Base-by-base conservation (phyloP, 2,329 filamentous ascomycete genomes). In the Metarhizium guizhouense region DNA sequence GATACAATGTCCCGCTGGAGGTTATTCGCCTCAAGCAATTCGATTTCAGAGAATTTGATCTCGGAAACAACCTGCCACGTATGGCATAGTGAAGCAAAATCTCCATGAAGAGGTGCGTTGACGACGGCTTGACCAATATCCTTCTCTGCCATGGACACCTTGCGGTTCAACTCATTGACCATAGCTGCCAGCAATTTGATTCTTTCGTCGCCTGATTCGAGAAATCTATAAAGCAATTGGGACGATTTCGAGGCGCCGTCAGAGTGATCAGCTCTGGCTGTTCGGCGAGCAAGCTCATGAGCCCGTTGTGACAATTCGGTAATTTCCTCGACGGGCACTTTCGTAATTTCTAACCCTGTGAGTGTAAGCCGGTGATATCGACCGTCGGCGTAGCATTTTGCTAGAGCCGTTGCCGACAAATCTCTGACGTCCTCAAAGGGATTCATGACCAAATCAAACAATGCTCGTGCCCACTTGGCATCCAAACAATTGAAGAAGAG, bases 371-470 rank as follows among this genome's bases (percentile, higher is more conserved):
- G 57, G 11, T 59, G 60, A 45, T 69, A 74, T 29, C 70, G 66
- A 16, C 67, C 62, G 29, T 73, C 69, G 2, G 74, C 70, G 45
- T 81, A 74, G n/a, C 81, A 63, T 53, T 74, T 75, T 59, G 67
- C 69, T 32, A 88, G 62, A 2, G 84, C 72, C 2, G 69, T 70
- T 0, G 77, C 73, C 3, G 83, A 78, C 42, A 73, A 70, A 47
- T 80, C 83, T 61, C 93, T 81, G 4, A 97, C 88, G 68, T 99
- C 94, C 56, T 97, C 94, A 64, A 95, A 99, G 0, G 93, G 90
- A 63, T 99, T 89, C 65, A 95, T 77, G 7, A 95, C 72, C 25
- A 96, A 80, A 67, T 96, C 90, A 14, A 92, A 74, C 6, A 97
- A 74, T 4, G 85, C 75, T 51, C 87, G 77, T 11, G 82, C 70